Conservation (phyloP, 73 alveolate species). For the Paramecium octaurelia region DNA sequence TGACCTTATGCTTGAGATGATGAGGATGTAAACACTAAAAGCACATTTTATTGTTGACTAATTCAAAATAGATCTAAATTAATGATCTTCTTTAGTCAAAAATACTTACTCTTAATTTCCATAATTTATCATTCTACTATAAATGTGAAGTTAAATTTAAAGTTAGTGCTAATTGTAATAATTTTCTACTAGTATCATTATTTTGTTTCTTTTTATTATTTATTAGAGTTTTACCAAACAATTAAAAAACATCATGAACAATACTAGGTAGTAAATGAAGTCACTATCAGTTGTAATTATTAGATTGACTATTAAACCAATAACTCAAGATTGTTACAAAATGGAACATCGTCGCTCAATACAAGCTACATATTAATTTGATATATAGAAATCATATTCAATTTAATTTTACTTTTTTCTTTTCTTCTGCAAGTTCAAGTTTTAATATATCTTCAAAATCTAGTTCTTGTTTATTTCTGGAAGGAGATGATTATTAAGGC, state of each 20-base stretch:
- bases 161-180: background rate
- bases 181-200: background rate
- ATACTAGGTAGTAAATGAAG: background rate
- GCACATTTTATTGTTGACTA: background rate
- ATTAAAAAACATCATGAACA: background rate
- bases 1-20: no score
- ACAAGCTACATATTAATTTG: background rate
- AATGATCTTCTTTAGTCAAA: background rate
- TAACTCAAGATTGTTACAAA: background rate
- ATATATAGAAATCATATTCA: background rate
- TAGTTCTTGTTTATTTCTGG: background rate
- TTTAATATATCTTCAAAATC: constrained; percentile 19
- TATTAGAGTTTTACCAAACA: background rate
- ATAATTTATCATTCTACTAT: background rate
- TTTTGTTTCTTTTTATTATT: no score
- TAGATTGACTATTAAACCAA: background rate
- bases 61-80: no score
- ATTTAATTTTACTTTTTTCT: background rate
- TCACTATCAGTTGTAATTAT: no score
- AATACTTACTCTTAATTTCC: no score
- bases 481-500: background rate
- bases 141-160: background rate
- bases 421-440: background rate
- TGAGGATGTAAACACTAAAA: no score
- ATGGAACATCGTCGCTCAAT: background rate